A percentile compares a stretch with the other conserved stretches of the same genome.
phyloP scores from a whole-genome alignment of 768 basidiomycete genomes.

The Gloeostereum incarnatum region DNA sequence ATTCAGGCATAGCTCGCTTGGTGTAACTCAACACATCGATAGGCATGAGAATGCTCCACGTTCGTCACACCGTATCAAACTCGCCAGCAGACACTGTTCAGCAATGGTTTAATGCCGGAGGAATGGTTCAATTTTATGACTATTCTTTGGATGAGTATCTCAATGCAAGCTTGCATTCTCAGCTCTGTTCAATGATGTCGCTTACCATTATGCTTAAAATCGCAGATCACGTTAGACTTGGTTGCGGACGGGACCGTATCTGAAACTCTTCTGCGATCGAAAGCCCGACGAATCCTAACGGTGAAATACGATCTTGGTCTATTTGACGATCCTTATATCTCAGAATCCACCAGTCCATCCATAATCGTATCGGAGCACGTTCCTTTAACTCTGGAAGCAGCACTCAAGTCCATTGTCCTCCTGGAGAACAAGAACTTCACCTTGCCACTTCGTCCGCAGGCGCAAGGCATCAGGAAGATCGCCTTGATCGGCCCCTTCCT shows the following conservation, averaged over 20 bases:
- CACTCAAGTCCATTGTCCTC: conserved; percentile 14
- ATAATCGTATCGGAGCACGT: conserved; percentile 9
- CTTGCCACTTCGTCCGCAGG: conserved; percentile 10
- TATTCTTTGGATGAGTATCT: conserved; percentile 11
- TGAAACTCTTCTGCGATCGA: conserved; percentile 11
- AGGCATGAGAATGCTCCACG: conserved; percentile 11
- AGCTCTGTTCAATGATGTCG: background rate
- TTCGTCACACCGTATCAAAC: conserved; percentile 10
- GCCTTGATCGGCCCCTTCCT: conserved; percentile 15
- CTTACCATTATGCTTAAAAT: background rate
- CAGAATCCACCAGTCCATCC: background rate
- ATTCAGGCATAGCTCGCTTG: background rate
- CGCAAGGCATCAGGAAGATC: conserved; percentile 9
- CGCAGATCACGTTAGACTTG: conserved; percentile 10
- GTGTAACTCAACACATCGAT: background rate
- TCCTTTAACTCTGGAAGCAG: conserved; percentile 16
- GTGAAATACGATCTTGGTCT: conserved; percentile 16
- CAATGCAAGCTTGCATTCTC: conserved; percentile 9
- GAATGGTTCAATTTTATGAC: conserved; percentile 16
- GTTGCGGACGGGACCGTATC: conserved; percentile 11
- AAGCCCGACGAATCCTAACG: conserved; percentile 11
- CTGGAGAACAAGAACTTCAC: conserved; percentile 15
- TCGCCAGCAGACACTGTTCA: conserved; percentile 15
- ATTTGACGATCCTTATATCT: conserved; percentile 2
- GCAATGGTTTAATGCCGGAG: conserved; percentile 18